Evolutionary conservation across 306 rosid genomes (phyloP).

Genomic region (Pachyrhizus erosus): DNA sequence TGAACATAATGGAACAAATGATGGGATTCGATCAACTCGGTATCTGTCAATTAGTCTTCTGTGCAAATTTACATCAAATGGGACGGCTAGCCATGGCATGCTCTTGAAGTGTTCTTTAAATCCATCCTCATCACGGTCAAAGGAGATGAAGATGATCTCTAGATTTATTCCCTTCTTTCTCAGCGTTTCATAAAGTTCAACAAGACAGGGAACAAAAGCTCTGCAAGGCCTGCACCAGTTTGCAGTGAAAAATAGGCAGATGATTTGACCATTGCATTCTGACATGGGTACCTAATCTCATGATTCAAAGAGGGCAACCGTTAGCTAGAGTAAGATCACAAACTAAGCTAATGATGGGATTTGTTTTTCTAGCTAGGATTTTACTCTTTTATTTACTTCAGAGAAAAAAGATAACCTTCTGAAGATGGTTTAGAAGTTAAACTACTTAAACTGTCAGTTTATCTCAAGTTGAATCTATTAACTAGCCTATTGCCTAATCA

Average conservation of each 20-base stretch:
- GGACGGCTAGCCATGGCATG: conserved; percentile 93
- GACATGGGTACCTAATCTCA: conserved; percentile 72
- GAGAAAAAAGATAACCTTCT: not conserved
- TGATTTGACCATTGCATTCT: conserved; percentile 70
- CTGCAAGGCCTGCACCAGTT: conserved; percentile 96
- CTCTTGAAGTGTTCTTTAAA: conserved; percentile 67
- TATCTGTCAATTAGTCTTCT: conserved; percentile 62
- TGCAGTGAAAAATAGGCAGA: conserved; percentile 84
- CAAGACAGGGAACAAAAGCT: conserved; percentile 71
- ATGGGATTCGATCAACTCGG: conserved; percentile 72
- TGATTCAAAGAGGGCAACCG: conserved; percentile 33
- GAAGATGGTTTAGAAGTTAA: conserved; percentile 25
- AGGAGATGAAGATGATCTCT: conserved; percentile 81
- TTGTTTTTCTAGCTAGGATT: not conserved
- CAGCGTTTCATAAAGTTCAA: conserved; percentile 65
- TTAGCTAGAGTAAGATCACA: conserved; percentile 33
- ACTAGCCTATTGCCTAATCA: conserved; percentile 23
- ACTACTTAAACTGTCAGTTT: not conserved
- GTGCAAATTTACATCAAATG: conserved; percentile 62
- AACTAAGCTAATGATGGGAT: conserved; percentile 16
- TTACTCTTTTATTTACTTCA: not conserved
- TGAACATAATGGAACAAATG: conserved; percentile 61
- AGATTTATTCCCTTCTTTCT: conserved; percentile 53
- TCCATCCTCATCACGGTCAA: conserved; percentile 65
- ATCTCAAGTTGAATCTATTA: conserved; percentile 33